Evolutionary conservation across 129 eudicot species (phyloP), one percentile per base, ranked within the genome.

Genomic region (Artemisia annua): DNA sequence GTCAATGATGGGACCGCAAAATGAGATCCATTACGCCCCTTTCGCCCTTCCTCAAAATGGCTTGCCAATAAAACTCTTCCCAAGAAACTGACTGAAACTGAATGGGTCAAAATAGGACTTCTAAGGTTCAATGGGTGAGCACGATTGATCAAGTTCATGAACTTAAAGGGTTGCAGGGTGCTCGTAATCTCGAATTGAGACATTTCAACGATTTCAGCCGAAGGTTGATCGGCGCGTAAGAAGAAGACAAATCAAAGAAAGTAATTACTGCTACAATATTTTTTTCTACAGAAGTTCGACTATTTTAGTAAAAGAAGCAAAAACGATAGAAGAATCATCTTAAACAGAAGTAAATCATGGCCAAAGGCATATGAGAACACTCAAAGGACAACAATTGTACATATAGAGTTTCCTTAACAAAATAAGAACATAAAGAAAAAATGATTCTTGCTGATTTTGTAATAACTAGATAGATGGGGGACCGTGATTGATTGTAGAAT

Each of bases 1-100:
- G 97, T 85, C 96, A 74, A 66, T 87, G 85, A 63, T 89, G 81
- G 98, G 88, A 82, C 98, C 97, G 81, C 96, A 93, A 22, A 87
- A 88, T 77, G 98, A 85, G 54, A 87, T 93, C 18, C 96, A 89
- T 59, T 93, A 93, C 71, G 98, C 92, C 11, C 98, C 98, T 48
- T 93, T 93, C 78, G 92, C 98, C 17, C 98, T 93, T 81, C 98
- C 98, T 74, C 95, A 89, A 75, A 87, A 90, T 89, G 98, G 98
- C 11, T 70, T 89, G 69, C 98, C 97, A 71, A 79, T 93, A 17
- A 81, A 69, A 77, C 78, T 90, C 63, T 30, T 70, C 84, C 67
- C 78, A 89, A 76, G 78, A 78, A 28, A 72, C 54, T 71, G 48
- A 17, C 39, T n/a, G 60, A 68, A 51, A 54, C 49, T 14, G 11